Evolutionary conservation across 495 filamentous ascomycete genomes (phyloP), one percentile per base, ranked within the genome.

Genomic region (Trichoderma erinaceum): DNA sequence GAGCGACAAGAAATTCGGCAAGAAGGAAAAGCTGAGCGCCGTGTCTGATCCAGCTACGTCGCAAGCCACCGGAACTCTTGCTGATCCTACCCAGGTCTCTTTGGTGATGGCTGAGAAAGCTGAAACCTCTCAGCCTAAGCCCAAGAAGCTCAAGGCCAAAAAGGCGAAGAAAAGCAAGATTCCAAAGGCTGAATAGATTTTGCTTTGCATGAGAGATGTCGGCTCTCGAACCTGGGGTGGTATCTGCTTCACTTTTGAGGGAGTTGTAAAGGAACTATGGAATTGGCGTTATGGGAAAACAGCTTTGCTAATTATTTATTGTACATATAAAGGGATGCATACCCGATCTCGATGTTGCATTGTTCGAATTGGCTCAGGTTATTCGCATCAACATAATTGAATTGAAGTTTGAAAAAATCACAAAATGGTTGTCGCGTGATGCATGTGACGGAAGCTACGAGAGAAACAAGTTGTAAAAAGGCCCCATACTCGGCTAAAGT

Each of bases 201-300:
- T 61, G 27, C 4, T 4, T 32, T 29, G 56, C 56, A 61, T 61
- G 15, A 21, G 56, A 23, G 56, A 61, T 23, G 56, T 25, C 27
- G 25, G 56, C 56, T 61, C 16, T 32, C 13, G 25, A 1, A 23
- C 56, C 7, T 23, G 56, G 56, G 12, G 56, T 32, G 56, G 56
- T 61, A 61, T 61, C 56, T 61, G 56, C 56, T 61, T 61, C 52
- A 61, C 52, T 29, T 52, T 61, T 61, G 52, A 61, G 52, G 52
- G 52, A 61, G 52, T 61, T 61, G 52, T 61, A 61, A 27, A 10
- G 52, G 12, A 61, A 61, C 29, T 7, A n/a, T 29, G 52, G 52
- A 29, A 61, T 29, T 16, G 52, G 52, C 52, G 52, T 61, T 61
- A 32, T 29, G 52, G 52, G 27, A 10, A 27, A 27, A 61, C 52